Evolutionary conservation across 1,139 yeast genomes (phyloP).

Genomic region (Yamadazyma pseudoaaseri): DNA sequence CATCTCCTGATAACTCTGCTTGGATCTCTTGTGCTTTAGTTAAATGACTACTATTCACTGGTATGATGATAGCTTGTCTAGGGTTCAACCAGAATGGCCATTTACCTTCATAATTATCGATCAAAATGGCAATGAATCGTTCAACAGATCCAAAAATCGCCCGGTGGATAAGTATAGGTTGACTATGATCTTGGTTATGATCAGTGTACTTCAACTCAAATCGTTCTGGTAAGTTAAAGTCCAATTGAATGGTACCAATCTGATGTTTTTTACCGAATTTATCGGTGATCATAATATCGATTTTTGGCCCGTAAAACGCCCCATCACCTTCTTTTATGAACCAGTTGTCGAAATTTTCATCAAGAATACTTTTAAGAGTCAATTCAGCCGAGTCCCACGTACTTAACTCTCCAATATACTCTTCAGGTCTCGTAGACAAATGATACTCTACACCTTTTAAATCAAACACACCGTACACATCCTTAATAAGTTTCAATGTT

Average conservation of each 20-base stretch:
- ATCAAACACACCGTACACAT: not conserved
- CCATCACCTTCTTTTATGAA: conserved; percentile 87
- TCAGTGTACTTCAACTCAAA: conserved; percentile 71
- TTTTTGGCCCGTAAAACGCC: conserved; percentile 98
- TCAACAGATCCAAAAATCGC: conserved; percentile 96
- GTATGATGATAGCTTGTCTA: conserved; percentile 85
- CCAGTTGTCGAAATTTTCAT: conserved; percentile 62
- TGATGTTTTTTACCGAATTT: conserved; percentile 84
- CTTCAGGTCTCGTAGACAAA: conserved; percentile 93
- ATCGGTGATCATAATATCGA: conserved; percentile 80
- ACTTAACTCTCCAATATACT: conserved; percentile 79
- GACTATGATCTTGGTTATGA: conserved; percentile 42
- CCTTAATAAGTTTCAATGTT: conserved; percentile 1
- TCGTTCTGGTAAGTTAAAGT: conserved; percentile 88
- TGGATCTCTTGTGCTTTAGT: conserved; percentile 55
- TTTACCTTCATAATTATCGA: conserved; percentile 88
- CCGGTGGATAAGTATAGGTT: conserved; percentile 89
- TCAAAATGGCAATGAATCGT: conserved; percentile 83
- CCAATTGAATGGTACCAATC: conserved; percentile 93
- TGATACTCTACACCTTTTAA: conserved; percentile 70
- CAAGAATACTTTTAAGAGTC: conserved; percentile 64
- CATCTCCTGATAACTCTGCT: conserved; percentile 49
- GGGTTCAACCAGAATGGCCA: conserved; percentile 99
- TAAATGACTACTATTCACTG: conserved; percentile 63
- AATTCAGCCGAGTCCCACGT: conserved; percentile 90